These are phyloP conservation scores for Cladosporium halotolerans DNA, from an alignment of 2,329 filamentous ascomycete genomes.

Conservation along the genomic window DNA sequence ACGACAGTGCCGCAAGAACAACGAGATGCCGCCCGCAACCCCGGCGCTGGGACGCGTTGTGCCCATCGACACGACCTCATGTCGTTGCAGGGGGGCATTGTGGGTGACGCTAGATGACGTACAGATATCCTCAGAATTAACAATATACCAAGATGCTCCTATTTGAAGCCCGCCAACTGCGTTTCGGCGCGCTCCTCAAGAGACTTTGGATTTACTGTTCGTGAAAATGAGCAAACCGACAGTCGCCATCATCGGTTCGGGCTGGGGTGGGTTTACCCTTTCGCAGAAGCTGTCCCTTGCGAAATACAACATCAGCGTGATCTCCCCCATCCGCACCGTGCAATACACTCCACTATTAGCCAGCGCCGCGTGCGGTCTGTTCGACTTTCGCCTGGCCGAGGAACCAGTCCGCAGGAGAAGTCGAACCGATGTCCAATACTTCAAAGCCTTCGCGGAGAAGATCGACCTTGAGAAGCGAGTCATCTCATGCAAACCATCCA, in stretches of 20 bases:
- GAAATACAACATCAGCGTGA: constrained; percentile 36
- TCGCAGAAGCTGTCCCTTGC: constrained; percentile 31
- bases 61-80: too few species aligned
- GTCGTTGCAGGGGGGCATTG: too few species aligned
- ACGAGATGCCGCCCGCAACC: too few species aligned
- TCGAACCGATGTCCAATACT: constrained; percentile 18
- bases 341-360: constrained; percentile 43
- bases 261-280: constrained; percentile 37
- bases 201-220: too few species aligned
- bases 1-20: too few species aligned
- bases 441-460: constrained; percentile 36
- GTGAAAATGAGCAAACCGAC: constrained; percentile 9
- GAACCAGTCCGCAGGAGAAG: constrained; percentile 39
- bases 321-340: constrained; percentile 38
- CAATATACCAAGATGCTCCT: too few species aligned
- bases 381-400: constrained; percentile 41
- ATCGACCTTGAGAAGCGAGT: constrained; percentile 34
- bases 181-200: too few species aligned
- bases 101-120: too few species aligned
- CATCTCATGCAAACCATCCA: constrained; percentile 31
- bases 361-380: constrained; percentile 40
- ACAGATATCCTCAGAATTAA: too few species aligned
- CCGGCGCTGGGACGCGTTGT: too few species aligned
- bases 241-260: constrained; percentile 34
- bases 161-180: too few species aligned